phyloP scores from a whole-genome alignment of 1,284 basidiomycete genomes.

The Vanrija sp. region DNA sequence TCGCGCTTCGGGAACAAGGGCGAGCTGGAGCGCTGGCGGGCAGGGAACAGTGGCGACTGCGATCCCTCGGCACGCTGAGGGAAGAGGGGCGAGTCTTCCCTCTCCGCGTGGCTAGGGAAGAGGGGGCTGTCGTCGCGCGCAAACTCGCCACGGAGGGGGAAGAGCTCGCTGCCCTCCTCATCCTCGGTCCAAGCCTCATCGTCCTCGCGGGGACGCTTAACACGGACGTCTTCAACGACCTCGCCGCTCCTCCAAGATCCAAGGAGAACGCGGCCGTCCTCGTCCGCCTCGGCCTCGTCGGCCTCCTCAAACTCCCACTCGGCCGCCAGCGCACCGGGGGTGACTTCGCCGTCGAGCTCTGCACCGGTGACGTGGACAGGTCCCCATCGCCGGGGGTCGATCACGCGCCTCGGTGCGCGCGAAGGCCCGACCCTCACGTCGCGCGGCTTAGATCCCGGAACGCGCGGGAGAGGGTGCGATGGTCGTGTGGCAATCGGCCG shows the following conservation, averaged over 20 bases:
- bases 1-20: conserved; percentile 20
- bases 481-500: conserved; percentile 40
- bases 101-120: conserved; percentile 1
- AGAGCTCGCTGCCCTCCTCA: conserved; percentile 9
- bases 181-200: conserved; percentile 3
- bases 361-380: conserved; percentile 13
- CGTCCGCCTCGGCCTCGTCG: conserved; percentile 8
- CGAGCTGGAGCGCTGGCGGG: conserved; percentile 4
- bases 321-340: background rate
- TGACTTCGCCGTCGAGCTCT: conserved; percentile 4
- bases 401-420: conserved; percentile 31
- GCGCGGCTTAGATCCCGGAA: background rate
- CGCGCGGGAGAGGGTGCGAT: conserved; percentile 27
- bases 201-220: background rate
- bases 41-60: conserved; percentile 10
- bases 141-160: conserved; percentile 8
- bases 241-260: conserved; percentile 11
- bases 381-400: conserved; percentile 29
- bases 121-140: background rate
- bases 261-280: conserved; percentile 9
- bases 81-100: conserved; percentile 2
- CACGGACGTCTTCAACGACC: conserved; percentile 1
- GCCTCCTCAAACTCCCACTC: conserved; percentile 12
- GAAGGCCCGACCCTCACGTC: background rate
- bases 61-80: background rate